Conservation (phyloP, 176 grass and related monocot genomes). For the Aechmea fasciata region DNA sequence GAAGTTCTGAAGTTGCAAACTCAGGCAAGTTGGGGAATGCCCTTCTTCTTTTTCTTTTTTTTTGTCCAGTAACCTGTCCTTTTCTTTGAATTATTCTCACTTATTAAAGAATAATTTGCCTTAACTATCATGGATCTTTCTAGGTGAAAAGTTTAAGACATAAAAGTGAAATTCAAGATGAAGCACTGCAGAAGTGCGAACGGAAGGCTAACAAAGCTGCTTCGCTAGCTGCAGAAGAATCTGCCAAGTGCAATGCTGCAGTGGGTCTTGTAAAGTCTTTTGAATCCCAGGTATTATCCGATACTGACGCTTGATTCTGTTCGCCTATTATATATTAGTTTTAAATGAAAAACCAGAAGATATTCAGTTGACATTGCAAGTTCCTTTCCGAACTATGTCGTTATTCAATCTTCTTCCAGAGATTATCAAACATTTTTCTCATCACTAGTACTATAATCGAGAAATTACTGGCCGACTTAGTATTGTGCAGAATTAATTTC, state of each 20-base stretch:
- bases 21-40: conserved; percentile 35
- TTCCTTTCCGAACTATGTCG: too few relatives aligned
- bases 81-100: conserved; percentile 8
- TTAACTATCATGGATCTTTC: conserved; percentile 7
- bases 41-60: neutral
- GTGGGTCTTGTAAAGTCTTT: conserved; percentile 58
- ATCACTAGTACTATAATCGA: too few relatives aligned
- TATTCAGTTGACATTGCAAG: too few relatives aligned
- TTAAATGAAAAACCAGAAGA: too few relatives aligned
- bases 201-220: conserved; percentile 34
- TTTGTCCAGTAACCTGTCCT: neutral
- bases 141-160: conserved; percentile 52
- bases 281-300: conserved; percentile 50
- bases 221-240: conserved; percentile 47
- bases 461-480: too few relatives aligned
- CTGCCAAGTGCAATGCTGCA: conserved; percentile 37
- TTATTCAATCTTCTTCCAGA: too few relatives aligned
- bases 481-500: too few relatives aligned
- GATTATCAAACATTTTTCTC: too few relatives aligned
- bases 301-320: neutral
- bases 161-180: conserved; percentile 61
- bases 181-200: conserved; percentile 40
- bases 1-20: conserved; percentile 59
- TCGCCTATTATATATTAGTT: neutral
- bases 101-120: neutral